Evolutionary conservation across 108 stramenopile genomes (phyloP).

Genomic region (Cyclotella sp.): DNA sequence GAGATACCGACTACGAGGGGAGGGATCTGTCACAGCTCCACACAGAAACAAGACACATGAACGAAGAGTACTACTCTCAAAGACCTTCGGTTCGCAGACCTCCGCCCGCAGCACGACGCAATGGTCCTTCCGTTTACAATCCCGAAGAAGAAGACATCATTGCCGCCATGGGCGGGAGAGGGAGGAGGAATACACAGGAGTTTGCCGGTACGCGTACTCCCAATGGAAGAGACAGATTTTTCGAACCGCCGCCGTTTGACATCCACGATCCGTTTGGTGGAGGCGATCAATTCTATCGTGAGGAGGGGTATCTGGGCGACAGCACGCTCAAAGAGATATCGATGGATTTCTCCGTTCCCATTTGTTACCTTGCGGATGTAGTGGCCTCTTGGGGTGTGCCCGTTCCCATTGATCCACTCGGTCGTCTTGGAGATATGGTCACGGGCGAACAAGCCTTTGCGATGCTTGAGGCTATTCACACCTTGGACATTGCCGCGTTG

Average conservation of each 20-base stretch:
- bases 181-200: constrained; percentile 41
- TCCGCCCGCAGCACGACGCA: constrained; percentile 5
- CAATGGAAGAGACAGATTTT: constrained; percentile 15
- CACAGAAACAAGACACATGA: constrained; percentile 1
- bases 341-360: constrained; percentile 77
- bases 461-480: constrained; percentile 84
- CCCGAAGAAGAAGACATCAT: constrained; percentile 83
- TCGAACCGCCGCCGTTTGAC: background rate
- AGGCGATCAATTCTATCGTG: constrained; percentile 30
- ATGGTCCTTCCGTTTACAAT: constrained; percentile 59
- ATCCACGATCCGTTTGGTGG: background rate
- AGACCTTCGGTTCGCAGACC: background rate
- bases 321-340: constrained; percentile 79
- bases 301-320: constrained; percentile 84
- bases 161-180: constrained; percentile 72
- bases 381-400: constrained; percentile 81
- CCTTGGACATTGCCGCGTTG: constrained; percentile 73
- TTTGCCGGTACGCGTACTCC: constrained; percentile 32
- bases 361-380: constrained; percentile 87
- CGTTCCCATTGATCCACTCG: constrained; percentile 74
- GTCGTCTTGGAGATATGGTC: constrained; percentile 80
- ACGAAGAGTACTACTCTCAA: constrained; percentile 4
- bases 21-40: constrained; percentile 2
- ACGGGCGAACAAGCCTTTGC: constrained; percentile 93
- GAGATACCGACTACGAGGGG: background rate